Evolutionary conservation across 2,329 filamentous ascomycete genomes (phyloP).

Genomic region (Claviceps citrina): DNA sequence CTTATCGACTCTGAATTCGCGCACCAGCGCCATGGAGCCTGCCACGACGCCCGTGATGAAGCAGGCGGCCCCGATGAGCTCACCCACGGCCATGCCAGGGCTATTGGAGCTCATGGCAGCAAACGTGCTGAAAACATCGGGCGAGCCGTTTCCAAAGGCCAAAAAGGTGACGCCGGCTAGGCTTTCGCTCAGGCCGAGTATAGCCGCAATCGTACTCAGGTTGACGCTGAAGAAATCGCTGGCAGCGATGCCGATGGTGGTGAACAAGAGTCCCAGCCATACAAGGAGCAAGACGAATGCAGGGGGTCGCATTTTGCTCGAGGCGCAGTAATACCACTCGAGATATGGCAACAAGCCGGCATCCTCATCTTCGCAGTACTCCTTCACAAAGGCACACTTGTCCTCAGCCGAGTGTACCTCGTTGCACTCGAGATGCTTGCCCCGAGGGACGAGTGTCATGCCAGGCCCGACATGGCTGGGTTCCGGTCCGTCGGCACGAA

Average conservation of each 20-base stretch:
- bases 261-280: slow-evolving; percentile 85
- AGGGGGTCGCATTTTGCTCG: slow-evolving; percentile 52
- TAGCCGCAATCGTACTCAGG: slow-evolving; percentile 75
- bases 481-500: slow-evolving; percentile 3
- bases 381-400: slow-evolving; percentile 72
- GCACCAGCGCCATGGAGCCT: slow-evolving; percentile 92
- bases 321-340: slow-evolving; percentile 73
- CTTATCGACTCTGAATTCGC: slow-evolving; percentile 80
- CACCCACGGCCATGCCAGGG: slow-evolving; percentile 89
- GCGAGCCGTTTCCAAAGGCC: slow-evolving; percentile 93
- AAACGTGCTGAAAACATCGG: slow-evolving; percentile 96
- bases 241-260: slow-evolving; percentile 91
- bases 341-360: slow-evolving; percentile 82
- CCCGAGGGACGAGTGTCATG: slow-evolving; percentile 12
- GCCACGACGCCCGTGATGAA: slow-evolving; percentile 96
- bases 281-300: slow-evolving; percentile 64
- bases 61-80: slow-evolving; percentile 83
- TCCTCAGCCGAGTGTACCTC: slow-evolving; percentile 62
- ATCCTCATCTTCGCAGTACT: slow-evolving; percentile 77
- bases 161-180: slow-evolving; percentile 92
- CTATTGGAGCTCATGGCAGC: slow-evolving; percentile 95
- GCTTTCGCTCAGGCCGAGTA: slow-evolving; percentile 88
- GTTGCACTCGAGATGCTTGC: slow-evolving; percentile 45
- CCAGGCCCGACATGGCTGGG: neutral
- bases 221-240: slow-evolving; percentile 99